Conservation (phyloP, 805 yeast species). For the Metschnikowia lachancei region DNA sequence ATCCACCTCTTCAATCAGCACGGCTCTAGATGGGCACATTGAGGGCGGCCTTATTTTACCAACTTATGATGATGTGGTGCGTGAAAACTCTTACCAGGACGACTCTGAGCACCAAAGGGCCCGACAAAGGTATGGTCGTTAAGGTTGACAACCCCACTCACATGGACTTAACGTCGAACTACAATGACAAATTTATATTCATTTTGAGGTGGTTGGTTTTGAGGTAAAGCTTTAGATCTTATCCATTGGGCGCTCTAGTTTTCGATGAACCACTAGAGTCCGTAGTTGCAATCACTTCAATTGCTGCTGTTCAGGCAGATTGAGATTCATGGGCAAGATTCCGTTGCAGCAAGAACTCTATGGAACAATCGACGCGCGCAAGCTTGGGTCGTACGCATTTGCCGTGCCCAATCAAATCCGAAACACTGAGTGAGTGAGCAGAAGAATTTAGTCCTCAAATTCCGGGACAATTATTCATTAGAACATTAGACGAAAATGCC, state of each 20-base stretch:
- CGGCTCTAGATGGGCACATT: background rate
- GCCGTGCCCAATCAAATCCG: background rate
- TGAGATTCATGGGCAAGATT: background rate
- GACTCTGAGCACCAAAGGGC: conserved; percentile 34
- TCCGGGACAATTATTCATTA: no score
- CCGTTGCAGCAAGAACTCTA: conserved; percentile 1
- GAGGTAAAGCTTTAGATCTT: no score
- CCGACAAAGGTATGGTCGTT: conserved; percentile 27
- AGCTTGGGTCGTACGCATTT: background rate
- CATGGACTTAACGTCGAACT: no score
- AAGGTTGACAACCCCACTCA: background rate
- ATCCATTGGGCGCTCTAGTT: no score
- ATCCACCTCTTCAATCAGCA: background rate
- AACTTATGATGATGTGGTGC: conserved; percentile 38
- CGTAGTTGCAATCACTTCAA: no score
- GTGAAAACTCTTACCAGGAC: conserved; percentile 31
- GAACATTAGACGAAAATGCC: no score
- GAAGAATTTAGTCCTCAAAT: background rate
- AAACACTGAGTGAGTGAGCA: background rate
- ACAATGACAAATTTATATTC: no score
- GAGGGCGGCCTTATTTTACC: conserved; percentile 20
- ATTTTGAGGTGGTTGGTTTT: no score
- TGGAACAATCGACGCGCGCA: conserved; percentile 8
- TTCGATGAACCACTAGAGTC: no score
- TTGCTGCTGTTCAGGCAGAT: no score